These are phyloP conservation scores for Pharnaceum exiguum DNA, from an alignment of 148 eudicot genomes.

Conservation along the genomic window DNA sequence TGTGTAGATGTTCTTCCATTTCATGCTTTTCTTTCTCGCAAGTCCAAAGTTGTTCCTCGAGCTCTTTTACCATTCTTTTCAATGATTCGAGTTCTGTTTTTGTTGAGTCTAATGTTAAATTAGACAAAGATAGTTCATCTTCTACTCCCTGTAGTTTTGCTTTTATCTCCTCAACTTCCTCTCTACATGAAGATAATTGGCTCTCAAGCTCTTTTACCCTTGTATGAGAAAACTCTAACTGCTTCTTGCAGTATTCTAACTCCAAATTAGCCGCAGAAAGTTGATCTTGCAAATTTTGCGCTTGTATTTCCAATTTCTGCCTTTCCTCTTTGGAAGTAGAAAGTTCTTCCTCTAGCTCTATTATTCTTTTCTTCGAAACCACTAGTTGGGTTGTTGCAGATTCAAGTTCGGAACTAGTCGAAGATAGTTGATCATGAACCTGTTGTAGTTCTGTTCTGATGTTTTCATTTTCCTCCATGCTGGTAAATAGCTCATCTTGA, in stretches of 20 bases:
- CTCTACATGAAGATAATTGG: slow-evolving; percentile 10
- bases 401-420: neutral
- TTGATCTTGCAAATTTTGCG: neutral
- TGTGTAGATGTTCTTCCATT: neutral
- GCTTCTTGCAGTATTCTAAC: neutral
- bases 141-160: slow-evolving; percentile 5
- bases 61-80: neutral
- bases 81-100: slow-evolving; percentile 2
- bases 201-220: slow-evolving; percentile 1
- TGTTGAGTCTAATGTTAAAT: slow-evolving; percentile 1
- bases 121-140: slow-evolving; percentile 3
- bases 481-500: slow-evolving; percentile 11
- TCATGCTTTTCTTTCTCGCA: slow-evolving; percentile 1
- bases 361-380: neutral
- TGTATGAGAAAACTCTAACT: slow-evolving; percentile 1
- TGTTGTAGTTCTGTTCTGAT: neutral
- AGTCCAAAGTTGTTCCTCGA: slow-evolving; percentile 1
- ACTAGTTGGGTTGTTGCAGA: neutral
- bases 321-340: slow-evolving; percentile 1
- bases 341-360: slow-evolving; percentile 3
- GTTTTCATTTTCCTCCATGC: neutral
- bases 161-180: slow-evolving; percentile 7
- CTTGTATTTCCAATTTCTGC: neutral
- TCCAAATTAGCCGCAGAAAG: neutral
- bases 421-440: neutral